These are phyloP conservation scores for Neurospora sp. DNA, from an alignment of 495 filamentous ascomycete genomes.

Conservation along the genomic window DNA sequence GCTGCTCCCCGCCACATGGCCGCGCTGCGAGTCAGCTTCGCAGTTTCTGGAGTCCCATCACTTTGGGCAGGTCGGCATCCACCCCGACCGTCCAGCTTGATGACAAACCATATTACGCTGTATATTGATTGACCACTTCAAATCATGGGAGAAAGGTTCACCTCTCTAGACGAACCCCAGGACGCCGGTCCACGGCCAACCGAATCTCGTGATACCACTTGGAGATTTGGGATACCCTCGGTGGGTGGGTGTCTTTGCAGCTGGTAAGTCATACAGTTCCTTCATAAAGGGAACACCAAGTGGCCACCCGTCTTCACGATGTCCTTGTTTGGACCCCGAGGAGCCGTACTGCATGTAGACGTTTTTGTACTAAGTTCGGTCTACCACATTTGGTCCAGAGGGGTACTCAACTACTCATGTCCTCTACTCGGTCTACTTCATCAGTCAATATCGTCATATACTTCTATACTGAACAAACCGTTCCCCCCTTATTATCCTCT, in stretches of 20 bases:
- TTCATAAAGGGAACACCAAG: not conserved
- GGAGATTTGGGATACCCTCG: not conserved
- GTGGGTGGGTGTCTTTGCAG: not conserved
- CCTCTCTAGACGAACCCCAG: not conserved
- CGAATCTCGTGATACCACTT: not conserved
- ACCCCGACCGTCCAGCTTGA: not conserved
- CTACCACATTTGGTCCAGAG: not conserved
- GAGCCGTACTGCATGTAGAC: not conserved
- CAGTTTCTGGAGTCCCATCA: not conserved
- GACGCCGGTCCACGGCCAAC: not conserved
- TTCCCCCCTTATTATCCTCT: not conserved
- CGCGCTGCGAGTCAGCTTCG: not conserved
- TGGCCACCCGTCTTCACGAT: not conserved
- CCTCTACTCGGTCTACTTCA: not conserved
- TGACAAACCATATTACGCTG: not conserved
- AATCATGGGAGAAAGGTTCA: not conserved
- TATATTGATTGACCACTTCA: not conserved
- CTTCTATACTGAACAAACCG: not conserved
- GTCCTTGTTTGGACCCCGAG: not conserved
- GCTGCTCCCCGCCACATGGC: not conserved
- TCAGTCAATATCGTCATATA: not conserved
- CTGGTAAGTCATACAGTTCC: not conserved
- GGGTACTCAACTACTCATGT: not conserved
- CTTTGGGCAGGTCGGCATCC: not conserved
- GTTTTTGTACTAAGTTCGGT: not conserved